A percentile compares a stretch with the other conserved stretches of the same genome.
Evolutionary conservation across 2,329 filamentous ascomycete species (phyloP).

Genomic region (Monilinia laxa): DNA sequence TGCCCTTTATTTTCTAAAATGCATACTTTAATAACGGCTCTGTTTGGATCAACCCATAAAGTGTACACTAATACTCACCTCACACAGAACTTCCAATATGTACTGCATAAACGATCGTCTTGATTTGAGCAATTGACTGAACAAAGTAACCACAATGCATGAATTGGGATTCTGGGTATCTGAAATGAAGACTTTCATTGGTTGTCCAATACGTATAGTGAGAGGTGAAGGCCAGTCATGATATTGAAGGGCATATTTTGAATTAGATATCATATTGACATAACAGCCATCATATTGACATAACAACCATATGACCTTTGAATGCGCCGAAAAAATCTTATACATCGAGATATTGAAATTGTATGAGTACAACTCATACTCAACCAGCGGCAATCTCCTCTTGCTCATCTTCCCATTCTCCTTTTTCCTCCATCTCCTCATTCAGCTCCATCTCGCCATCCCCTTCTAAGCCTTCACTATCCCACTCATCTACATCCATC

Average conservation of each 20-base stretch:
- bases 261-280: conserved; percentile 15
- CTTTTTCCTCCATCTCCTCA: conserved; percentile 39
- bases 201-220: not conserved
- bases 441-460: conserved; percentile 41
- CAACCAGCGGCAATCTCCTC: conserved; percentile 40
- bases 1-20: no score
- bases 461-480: conserved; percentile 40
- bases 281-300: conserved; percentile 3
- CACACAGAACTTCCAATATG: no score
- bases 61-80: no score
- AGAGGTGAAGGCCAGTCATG: not conserved
- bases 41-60: no score
- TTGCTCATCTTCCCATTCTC: conserved; percentile 40
- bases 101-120: no score
- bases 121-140: not conserved
- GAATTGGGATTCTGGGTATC: not conserved
- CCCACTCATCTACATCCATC: conserved; percentile 48
- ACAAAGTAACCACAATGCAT: not conserved
- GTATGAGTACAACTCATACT: not conserved
- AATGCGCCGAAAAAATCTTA: conserved; percentile 2
- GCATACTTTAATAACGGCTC: no score
- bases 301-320: conserved; percentile 1
- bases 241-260: not conserved
- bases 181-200: not conserved
- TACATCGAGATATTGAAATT: conserved; percentile 7